Base-by-base conservation (phyloP, 164 flowering plant species). In the Amborella trichopoda region DNA sequence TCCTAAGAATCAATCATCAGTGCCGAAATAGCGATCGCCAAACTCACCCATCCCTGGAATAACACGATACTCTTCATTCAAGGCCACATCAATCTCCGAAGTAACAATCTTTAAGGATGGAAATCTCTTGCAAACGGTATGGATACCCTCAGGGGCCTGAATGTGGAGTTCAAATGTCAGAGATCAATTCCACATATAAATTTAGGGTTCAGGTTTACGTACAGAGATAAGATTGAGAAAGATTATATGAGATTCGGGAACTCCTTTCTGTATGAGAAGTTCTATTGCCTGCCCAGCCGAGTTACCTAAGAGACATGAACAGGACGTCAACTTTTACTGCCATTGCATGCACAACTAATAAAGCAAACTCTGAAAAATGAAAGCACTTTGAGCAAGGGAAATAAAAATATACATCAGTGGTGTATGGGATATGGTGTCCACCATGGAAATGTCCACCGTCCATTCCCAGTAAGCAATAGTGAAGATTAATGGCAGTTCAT, bases 1-100 rank as follows among this genome's bases (percentile, higher is more conserved):
- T n/a, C n/a, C n/a, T n/a, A n/a, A n/a, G n/a, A 6, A 49, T 79
- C 72, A 83, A 50, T 89, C 90, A 44, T 89, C 97, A 19, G 95
- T 89, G 55, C 97, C 95, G 48, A 89, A 89, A 69, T 89, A 89
- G 21, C 97, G 87, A 54, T 89, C 97, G 1, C 97, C 97, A 53
- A 89, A 89, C 68, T 89, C 97, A 26, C 97, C 97, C 88, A 89
- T 25, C 10, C 97, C 97, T 13, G 97, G 97, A 49, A 89, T 73
- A 3, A 89, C 97, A 28, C 94, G 84, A 47, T 53, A 89, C 49
- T 80, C 95, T 33, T 80, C 95, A 49, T 89, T 85, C 52, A 85
- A 37, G 16, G 81, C 62, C 44, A 45, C 72, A 56, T 88, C 97
- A 33, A 88, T 88, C 71, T 88, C 95, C 0, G 95, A 89, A 6